phyloP scores from a whole-genome alignment of 2,329 filamentous ascomycete species.

The Pezicula rhizophila region DNA sequence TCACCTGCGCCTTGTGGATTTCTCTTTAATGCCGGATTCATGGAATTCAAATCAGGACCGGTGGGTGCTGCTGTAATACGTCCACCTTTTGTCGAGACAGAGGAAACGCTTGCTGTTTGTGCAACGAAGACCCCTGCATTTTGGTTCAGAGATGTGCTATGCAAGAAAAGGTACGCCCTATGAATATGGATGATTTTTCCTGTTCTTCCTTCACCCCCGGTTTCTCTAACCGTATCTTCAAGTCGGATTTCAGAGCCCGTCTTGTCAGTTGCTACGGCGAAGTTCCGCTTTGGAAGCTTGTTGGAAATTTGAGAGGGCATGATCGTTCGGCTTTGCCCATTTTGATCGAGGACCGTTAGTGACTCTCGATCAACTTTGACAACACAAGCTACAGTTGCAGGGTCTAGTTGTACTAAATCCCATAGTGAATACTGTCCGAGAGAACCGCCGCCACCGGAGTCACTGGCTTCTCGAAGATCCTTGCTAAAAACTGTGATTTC shows the following conservation, averaged over 20 bases:
- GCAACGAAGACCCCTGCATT: conserved; percentile 88
- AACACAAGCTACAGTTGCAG: conserved; percentile 85
- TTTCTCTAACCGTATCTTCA: conserved; percentile 89
- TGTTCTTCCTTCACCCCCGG: conserved; percentile 74
- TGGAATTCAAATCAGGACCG: conserved; percentile 77
- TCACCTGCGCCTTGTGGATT: conserved; percentile 50
- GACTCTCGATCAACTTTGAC: conserved; percentile 95
- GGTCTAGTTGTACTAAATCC: conserved; percentile 89
- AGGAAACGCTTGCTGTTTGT: conserved; percentile 77
- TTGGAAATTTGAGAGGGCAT: conserved; percentile 90
- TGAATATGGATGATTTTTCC: conserved; percentile 93
- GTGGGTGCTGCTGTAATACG: conserved; percentile 54
- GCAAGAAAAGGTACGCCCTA: conserved; percentile 84
- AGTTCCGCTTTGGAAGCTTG: conserved; percentile 74
- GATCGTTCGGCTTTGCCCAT: conserved; percentile 73
- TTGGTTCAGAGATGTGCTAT: conserved; percentile 76
- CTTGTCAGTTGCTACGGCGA: conserved; percentile 85
- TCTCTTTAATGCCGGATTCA: conserved; percentile 85
- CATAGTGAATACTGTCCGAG: conserved; percentile 88
- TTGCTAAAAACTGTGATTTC: conserved; percentile 98
- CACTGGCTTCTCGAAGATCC: conserved; percentile 86
- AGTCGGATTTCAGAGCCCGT: conserved; percentile 88
- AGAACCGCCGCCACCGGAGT: conserved; percentile 78
- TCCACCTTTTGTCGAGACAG: conserved; percentile 90
- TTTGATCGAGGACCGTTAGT: conserved; percentile 83